Evolutionary conservation across 2,329 filamentous ascomycete species (phyloP), one percentile per base, ranked within the genome.

Genomic region (Botryotinia globosa): DNA sequence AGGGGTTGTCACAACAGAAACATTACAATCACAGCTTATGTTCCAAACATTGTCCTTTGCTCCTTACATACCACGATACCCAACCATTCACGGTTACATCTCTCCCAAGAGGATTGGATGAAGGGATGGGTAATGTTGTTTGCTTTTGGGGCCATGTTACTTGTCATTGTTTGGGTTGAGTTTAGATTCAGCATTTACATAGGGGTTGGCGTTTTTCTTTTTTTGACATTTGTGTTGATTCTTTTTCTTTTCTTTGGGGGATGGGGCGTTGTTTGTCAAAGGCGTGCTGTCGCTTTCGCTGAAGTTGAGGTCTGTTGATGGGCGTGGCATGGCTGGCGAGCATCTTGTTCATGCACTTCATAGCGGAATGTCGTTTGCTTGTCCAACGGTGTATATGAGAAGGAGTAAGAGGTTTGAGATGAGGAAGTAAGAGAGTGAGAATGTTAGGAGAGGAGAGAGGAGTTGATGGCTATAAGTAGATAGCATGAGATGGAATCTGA

Each of bases 11-110:
- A 67, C 37, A 54, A 54, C 25, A 54, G 65, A 67, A 48, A 67
- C 48, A 56, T 67, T 29, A 56, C 25, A 67, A 67, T 56, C 16
- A 67, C 48, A 67, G 65, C 25, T 67, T 67, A 42, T n/a, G 34
- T 67, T 67, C 25, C 16, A 54, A 56, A 67, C 51, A 29, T 54
- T 54, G 51, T 48, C 51, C 14, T 56, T 56, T 42, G 65, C 48
- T 56, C 25, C 48, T 67, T 39, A 37, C 65, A 39, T 66, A 66
- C 64, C 65, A 67, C 65, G 56, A 56, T 67, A 67, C 34, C 34
- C 34, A 67, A 14, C 4, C 25, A 56, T 34, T 56, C 65, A 56
- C 48, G n/a, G n/a, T 67, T 67, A 48, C 37, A 67, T 56, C 42
- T 37, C 25, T 3, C 64, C 48, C 39, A 16, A 48, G 12, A 12